A percentile compares a stretch with the other conserved stretches of the same genome.
phyloP scores from a whole-genome alignment of 257 asterid species.

The Gentiana straminea region DNA sequence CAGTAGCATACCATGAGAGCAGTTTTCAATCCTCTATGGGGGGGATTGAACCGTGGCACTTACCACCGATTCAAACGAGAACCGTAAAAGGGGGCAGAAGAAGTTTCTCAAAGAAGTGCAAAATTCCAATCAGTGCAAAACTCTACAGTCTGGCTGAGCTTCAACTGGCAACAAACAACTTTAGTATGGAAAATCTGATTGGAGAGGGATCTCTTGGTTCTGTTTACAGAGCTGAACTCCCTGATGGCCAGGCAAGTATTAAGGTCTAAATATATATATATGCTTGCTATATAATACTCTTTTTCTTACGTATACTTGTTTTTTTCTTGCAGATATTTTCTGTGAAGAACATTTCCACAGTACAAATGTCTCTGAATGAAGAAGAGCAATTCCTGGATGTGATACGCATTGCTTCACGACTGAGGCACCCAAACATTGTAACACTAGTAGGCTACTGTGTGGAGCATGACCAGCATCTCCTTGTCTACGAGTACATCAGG shows the following conservation, averaged over 20 bases:
- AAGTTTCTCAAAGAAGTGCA: conserved; percentile 35
- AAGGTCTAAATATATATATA: too few relatives aligned
- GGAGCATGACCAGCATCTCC: conserved; percentile 69
- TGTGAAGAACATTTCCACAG: conserved; percentile 64
- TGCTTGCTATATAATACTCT: too few relatives aligned
- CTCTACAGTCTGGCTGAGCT: conserved; percentile 60
- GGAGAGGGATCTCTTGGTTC: conserved; percentile 92
- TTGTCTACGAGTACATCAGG: conserved; percentile 61
- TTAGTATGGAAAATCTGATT: conserved; percentile 51
- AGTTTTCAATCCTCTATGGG: conserved; percentile 44
- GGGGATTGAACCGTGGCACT: conserved; percentile 43
- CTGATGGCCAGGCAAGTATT: conserved; percentile 59
- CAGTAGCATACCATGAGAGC: conserved; percentile 35
- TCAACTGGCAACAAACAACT: conserved; percentile 73
- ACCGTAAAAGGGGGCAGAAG: conserved; percentile 35
- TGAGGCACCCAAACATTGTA: conserved; percentile 84
- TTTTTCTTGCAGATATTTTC: conserved; percentile 39
- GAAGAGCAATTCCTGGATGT: conserved; percentile 76
- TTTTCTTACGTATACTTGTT: neutral
- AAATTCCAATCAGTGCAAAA: conserved; percentile 41
- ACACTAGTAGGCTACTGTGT: conserved; percentile 70
- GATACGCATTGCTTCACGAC: conserved; percentile 44
- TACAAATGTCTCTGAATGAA: conserved; percentile 54
- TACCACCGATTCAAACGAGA: conserved; percentile 64
- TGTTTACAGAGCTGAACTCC: conserved; percentile 74